Evolutionary conservation across 192 early-diverging fungal genomes (phyloP), one percentile per base, ranked within the genome.

Genomic region (Cetraspora pellucida): DNA sequence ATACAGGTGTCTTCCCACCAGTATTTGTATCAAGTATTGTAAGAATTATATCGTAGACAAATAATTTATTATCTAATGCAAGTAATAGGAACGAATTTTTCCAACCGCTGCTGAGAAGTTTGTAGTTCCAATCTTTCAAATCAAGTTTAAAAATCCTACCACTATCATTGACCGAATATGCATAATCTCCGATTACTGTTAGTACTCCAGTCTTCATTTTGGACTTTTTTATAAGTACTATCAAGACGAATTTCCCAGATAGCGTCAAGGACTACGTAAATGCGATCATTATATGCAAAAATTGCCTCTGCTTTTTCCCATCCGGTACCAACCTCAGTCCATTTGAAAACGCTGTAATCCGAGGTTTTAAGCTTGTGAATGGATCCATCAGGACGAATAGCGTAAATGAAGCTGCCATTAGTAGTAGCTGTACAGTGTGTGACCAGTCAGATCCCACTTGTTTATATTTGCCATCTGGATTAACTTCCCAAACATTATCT

Each of bases 171-270:
- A 59, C 58, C 3, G 58, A 59, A 59, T 59, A 59, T 2, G 58
- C 58, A 13, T 59, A 59, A 59, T 59, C 23, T 27, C 58, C 58
- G 10, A 59, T 59, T 59, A 59, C 54, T 27, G 58, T 59, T 59
- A 28, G 0, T 13, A 1, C 58, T 23, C 58, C 58, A 59, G 8
- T 25, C 9, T 27, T 59, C 58, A 59, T 27, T 59, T 13, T 59
- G 58, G 25, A 59, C 58, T 2, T 59, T 28, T 59, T 28, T 21
- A 59, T 59, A 59, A 59, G 58, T 59, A 6, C 58, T 9, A 27
- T 59, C 58, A 59, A 59, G 58, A 59, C 58, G 58, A 59, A 59
- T 59, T 59, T 59, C 58, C 58, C 58, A 59, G 8, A 59, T 59
- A 59, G 58, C 25, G 13, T 59, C 6, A 59, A 59, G 25, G n/a